phyloP scores from a whole-genome alignment of 2,329 filamentous ascomycete species.

The Xylariaceae sp. region DNA sequence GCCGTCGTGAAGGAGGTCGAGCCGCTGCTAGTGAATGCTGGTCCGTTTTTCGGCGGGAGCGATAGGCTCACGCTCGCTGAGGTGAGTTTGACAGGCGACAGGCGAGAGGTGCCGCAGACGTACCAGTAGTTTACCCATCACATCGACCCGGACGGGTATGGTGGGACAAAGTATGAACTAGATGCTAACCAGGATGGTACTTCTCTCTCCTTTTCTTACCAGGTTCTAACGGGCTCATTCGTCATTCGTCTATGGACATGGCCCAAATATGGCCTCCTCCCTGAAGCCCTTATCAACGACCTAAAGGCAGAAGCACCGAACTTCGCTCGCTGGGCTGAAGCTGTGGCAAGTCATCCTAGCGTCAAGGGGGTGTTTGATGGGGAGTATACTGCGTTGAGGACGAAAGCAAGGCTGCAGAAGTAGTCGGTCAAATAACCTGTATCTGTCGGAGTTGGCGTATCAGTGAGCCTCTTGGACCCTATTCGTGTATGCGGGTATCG shows the following conservation, averaged over 20 bases:
- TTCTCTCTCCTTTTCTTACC: not conserved
- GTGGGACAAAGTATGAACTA: not conserved
- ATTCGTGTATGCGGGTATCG: no score
- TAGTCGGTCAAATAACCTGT: not conserved
- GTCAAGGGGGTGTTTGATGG: slow-evolving; percentile 60
- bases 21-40: slow-evolving; percentile 53
- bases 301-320: slow-evolving; percentile 54
- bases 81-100: slow-evolving; percentile 40
- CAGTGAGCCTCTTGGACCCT: no score
- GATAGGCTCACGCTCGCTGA: slow-evolving; percentile 66
- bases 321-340: slow-evolving; percentile 62
- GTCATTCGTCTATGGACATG: slow-evolving; percentile 54
- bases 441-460: no score
- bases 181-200: not conserved
- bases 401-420: slow-evolving; percentile 36
- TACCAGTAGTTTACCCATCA: not conserved
- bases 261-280: slow-evolving; percentile 49
- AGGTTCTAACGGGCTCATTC: slow-evolving; percentile 63
- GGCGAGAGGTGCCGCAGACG: not conserved
- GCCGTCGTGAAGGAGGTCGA: slow-evolving; percentile 66
- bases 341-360: slow-evolving; percentile 56
- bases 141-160: no score
- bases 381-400: slow-evolving; percentile 37
- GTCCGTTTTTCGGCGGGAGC: slow-evolving; percentile 60
- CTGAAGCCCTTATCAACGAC: slow-evolving; percentile 39